Evolutionary conservation across 192 early-diverging fungal species (phyloP).

Genomic region (Coemansia sp.): DNA sequence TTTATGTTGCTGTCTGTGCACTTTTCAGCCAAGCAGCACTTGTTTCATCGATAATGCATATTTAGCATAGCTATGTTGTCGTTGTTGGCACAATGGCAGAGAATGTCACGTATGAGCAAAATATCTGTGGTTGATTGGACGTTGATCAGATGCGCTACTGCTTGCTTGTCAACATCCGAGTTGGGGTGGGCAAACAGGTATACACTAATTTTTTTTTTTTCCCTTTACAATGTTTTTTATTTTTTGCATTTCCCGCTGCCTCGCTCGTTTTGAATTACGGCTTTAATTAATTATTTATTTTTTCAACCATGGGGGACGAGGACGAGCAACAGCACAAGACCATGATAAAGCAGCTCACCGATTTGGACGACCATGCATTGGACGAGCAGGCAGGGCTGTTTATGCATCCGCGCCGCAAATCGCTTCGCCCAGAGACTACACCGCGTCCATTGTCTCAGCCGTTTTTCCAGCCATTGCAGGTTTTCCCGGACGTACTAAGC

Average conservation of each 20-base stretch:
- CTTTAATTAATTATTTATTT: background rate
- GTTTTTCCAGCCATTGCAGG: slow-evolving; percentile 58
- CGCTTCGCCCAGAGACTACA: slow-evolving; percentile 41
- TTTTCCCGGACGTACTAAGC: slow-evolving; percentile 57
- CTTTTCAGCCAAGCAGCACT: no score
- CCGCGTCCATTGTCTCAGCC: slow-evolving; percentile 55
- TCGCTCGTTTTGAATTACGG: no score
- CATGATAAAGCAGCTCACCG: slow-evolving; percentile 61
- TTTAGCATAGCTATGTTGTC: no score
- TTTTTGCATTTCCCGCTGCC: no score
- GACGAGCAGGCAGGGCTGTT: slow-evolving; percentile 60
- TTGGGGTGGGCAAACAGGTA: background rate
- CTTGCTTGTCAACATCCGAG: no score
- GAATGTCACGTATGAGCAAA: background rate
- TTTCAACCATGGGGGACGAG: slow-evolving; percentile 29
- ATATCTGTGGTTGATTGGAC: background rate
- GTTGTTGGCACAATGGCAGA: no score
- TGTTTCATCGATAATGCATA: no score
- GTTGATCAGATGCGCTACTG: background rate
- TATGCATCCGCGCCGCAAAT: slow-evolving; percentile 54
- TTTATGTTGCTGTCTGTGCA: no score
- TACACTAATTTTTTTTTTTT: background rate
- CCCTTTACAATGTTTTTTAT: background rate
- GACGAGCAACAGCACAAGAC: slow-evolving; percentile 55
- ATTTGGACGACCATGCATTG: slow-evolving; percentile 59